Evolutionary conservation across 2,329 filamentous ascomycete species (phyloP).

Genomic region (Ceratocystis cacaofunesta): DNA sequence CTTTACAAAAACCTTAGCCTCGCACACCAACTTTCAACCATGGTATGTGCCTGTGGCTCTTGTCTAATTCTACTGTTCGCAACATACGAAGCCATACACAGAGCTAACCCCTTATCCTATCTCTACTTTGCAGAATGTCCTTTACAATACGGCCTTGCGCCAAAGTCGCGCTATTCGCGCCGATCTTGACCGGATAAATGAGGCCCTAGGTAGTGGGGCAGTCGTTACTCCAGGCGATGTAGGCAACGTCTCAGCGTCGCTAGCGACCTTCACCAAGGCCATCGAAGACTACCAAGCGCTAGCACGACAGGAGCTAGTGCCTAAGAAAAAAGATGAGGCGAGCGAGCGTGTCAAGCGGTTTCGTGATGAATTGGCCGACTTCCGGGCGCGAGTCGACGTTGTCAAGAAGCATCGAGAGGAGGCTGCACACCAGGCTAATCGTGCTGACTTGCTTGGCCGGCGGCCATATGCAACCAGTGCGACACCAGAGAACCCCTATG

Average conservation of each 20-base stretch:
- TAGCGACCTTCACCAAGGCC: conserved; percentile 71
- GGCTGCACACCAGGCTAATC: conserved; percentile 47
- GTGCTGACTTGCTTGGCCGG: conserved; percentile 70
- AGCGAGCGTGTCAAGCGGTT: conserved; percentile 75
- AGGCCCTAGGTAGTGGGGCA: conserved; percentile 41
- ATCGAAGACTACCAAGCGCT: conserved; percentile 83
- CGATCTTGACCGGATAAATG: conserved; percentile 57
- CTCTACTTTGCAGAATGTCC: conserved; percentile 41
- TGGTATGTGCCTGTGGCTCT: background rate
- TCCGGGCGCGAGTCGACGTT: conserved; percentile 59
- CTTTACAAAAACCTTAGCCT: background rate
- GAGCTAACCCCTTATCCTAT: background rate
- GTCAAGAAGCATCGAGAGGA: conserved; percentile 69
- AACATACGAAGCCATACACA: background rate
- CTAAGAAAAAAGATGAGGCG: conserved; percentile 84
- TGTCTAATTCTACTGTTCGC: background rate
- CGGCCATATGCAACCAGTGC: conserved; percentile 59
- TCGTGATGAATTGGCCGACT: conserved; percentile 65
- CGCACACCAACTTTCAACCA: background rate
- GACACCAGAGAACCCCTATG: conserved; percentile 85
- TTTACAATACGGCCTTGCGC: conserved; percentile 75
- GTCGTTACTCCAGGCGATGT: conserved; percentile 41
- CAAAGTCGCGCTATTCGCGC: conserved; percentile 67
- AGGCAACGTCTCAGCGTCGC: conserved; percentile 62
- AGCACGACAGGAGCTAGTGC: conserved; percentile 75